A percentile compares a stretch with the other conserved stretches of the same genome.
Evolutionary conservation across 1,284 basidiomycete species (phyloP).

Genomic region (Pascua sp.): DNA sequence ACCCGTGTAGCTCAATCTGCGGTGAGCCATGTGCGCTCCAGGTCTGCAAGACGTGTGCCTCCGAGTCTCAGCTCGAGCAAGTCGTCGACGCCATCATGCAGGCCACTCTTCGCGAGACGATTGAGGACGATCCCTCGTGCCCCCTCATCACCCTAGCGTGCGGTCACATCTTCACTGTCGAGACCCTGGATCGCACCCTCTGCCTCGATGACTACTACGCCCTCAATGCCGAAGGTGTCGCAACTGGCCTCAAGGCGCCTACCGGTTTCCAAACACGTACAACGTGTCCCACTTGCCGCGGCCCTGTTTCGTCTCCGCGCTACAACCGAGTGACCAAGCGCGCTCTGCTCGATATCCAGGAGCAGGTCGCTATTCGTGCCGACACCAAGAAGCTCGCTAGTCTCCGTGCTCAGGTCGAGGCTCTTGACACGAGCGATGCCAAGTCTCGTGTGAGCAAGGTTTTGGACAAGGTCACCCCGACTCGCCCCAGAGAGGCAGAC

Average conservation of each 20-base stretch:
- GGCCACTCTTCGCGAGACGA: conserved; percentile 56
- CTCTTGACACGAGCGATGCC: neutral
- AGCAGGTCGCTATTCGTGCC: conserved; percentile 56
- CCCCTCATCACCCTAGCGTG: conserved; percentile 63
- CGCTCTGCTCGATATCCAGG: conserved; percentile 61
- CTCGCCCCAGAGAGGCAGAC: too few species aligned
- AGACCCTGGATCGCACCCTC: conserved; percentile 64
- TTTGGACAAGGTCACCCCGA: too few species aligned
- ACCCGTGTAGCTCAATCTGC: conserved; percentile 64
- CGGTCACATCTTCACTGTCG: conserved; percentile 65
- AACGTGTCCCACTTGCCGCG: conserved; percentile 59
- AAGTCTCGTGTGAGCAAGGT: neutral
- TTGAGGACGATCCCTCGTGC: conserved; percentile 49
- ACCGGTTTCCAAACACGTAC: conserved; percentile 55
- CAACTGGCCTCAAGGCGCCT: conserved; percentile 52
- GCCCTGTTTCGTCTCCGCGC: conserved; percentile 55
- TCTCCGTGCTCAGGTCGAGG: neutral
- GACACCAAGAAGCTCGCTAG: conserved; percentile 16
- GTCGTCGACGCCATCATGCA: conserved; percentile 62
- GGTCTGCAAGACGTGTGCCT: conserved; percentile 57
- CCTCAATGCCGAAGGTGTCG: conserved; percentile 27
- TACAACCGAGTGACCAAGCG: conserved; percentile 63
- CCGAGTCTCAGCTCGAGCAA: conserved; percentile 47
- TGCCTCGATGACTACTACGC: conserved; percentile 58
- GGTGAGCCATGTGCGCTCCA: conserved; percentile 64